Evolutionary conservation across 306 rosid genomes (phyloP).

Genomic region (Hylodesmum podocarpum): DNA sequence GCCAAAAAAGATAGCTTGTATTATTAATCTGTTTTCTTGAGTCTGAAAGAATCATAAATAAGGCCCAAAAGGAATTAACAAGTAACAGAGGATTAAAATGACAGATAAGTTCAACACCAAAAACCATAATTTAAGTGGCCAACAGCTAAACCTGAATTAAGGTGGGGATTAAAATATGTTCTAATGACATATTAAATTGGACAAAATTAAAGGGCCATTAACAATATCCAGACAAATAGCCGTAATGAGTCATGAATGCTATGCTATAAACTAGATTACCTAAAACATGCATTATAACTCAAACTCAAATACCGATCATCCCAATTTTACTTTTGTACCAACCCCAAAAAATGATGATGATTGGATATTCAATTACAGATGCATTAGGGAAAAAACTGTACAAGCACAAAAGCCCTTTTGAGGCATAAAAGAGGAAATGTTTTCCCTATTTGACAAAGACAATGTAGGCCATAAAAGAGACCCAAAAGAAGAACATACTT

Average conservation of each 20-base stretch:
- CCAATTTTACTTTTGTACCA: constrained; percentile 4
- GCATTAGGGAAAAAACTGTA: constrained; percentile 36
- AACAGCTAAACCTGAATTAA: constrained; percentile 70
- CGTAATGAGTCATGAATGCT: constrained; percentile 67
- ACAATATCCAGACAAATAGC: constrained; percentile 55
- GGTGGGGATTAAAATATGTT: constrained; percentile 38
- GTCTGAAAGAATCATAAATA: constrained; percentile 32
- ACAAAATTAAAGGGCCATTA: constrained; percentile 44
- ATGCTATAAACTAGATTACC: constrained; percentile 38
- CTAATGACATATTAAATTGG: constrained; percentile 34
- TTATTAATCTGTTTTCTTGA: constrained; percentile 15
- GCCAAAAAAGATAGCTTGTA: background rate
- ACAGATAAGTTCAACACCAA: constrained; percentile 29
- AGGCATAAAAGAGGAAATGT: constrained; percentile 48
- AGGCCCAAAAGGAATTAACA: constrained; percentile 30
- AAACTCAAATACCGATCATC: constrained; percentile 31
- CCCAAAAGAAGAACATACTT: constrained; percentile 55
- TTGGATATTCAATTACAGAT: constrained; percentile 53
- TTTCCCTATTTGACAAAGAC: constrained; percentile 59
- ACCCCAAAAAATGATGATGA: constrained; percentile 44
- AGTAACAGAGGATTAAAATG: constrained; percentile 21
- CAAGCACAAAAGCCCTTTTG: constrained; percentile 40
- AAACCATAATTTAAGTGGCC: constrained; percentile 64
- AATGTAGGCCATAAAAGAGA: constrained; percentile 77
- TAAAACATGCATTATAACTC: constrained; percentile 41